Evolutionary conservation across 257 asterid species (phyloP).

Genomic region (Cynanchum wilfordii): DNA sequence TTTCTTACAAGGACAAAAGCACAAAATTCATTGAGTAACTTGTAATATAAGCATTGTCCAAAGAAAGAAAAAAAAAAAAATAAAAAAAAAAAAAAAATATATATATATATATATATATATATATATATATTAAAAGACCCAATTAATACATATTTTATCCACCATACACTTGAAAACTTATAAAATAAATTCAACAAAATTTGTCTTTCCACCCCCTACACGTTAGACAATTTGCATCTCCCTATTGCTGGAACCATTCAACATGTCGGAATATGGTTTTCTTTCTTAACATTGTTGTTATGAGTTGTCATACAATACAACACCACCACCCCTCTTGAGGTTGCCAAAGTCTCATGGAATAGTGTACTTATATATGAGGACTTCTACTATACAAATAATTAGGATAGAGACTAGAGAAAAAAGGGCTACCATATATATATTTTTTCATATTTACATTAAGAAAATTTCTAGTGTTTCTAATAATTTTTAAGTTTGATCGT

Average conservation of each 20-base stretch:
- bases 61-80: too few relatives aligned
- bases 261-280: conserved; percentile 6
- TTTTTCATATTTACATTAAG: conserved; percentile 9
- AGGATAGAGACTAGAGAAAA: neutral
- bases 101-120: too few relatives aligned
- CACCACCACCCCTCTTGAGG: neutral
- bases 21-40: conserved; percentile 20
- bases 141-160: neutral
- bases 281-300: too few relatives aligned
- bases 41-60: conserved; percentile 10
- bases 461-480: neutral
- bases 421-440: neutral
- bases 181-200: neutral
- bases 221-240: conserved; percentile 8
- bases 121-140: neutral
- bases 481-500: neutral
- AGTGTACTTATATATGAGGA: neutral
- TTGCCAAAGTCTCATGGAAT: conserved; percentile 9
- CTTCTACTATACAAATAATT: neutral
- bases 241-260: conserved; percentile 14
- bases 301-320: conserved; percentile 10
- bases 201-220: neutral
- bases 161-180: neutral
- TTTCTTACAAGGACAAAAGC: neutral
- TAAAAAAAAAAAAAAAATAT: too few relatives aligned